Conservation (phyloP, 2,329 filamentous ascomycete genomes). For the Aureobasidium sp. region DNA sequence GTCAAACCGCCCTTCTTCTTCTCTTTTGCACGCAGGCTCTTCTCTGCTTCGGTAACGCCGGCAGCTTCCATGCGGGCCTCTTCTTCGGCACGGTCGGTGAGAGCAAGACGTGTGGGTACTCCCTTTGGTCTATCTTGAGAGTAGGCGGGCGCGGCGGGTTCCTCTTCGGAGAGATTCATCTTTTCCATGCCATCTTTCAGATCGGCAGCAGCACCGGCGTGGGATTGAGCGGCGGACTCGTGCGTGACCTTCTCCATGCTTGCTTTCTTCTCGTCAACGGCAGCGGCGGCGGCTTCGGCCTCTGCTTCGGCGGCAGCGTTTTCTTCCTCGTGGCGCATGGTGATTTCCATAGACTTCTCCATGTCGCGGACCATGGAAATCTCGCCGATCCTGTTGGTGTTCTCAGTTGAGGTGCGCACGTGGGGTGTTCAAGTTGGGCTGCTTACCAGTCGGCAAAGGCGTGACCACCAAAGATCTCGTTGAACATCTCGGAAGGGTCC, state of each 20-base stretch:
- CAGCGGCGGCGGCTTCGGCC: slow-evolving; percentile 34
- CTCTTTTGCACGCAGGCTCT: slow-evolving; percentile 67
- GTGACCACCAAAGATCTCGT: slow-evolving; percentile 95
- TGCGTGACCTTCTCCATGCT: slow-evolving; percentile 25
- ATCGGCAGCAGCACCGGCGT: slow-evolving; percentile 12
- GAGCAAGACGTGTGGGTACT: slow-evolving; percentile 71
- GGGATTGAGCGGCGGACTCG: not conserved
- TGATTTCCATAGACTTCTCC: slow-evolving; percentile 97
- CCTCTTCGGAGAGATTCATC: slow-evolving; percentile 12
- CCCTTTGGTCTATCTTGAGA: slow-evolving; percentile 32
- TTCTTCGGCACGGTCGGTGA: slow-evolving; percentile 75
- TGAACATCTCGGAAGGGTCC: slow-evolving; percentile 96
- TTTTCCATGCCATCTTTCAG: slow-evolving; percentile 25
- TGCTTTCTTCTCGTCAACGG: slow-evolving; percentile 40
- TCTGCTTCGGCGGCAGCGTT: slow-evolving; percentile 12
- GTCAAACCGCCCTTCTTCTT: slow-evolving; percentile 82
- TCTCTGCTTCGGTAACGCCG: slow-evolving; percentile 62
- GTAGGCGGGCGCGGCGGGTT: slow-evolving; percentile 12
- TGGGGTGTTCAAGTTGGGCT: too few relatives aligned
- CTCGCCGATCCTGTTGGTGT: slow-evolving; percentile 62
- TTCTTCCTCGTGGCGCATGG: slow-evolving; percentile 64
- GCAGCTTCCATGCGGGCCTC: slow-evolving; percentile 56
- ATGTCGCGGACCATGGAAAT: slow-evolving; percentile 98
- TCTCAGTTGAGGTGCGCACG: not conserved
- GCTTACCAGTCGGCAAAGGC: slow-evolving; percentile 74